phyloP scores from a whole-genome alignment of 2,329 filamentous ascomycete species.

The Calycina marina region DNA sequence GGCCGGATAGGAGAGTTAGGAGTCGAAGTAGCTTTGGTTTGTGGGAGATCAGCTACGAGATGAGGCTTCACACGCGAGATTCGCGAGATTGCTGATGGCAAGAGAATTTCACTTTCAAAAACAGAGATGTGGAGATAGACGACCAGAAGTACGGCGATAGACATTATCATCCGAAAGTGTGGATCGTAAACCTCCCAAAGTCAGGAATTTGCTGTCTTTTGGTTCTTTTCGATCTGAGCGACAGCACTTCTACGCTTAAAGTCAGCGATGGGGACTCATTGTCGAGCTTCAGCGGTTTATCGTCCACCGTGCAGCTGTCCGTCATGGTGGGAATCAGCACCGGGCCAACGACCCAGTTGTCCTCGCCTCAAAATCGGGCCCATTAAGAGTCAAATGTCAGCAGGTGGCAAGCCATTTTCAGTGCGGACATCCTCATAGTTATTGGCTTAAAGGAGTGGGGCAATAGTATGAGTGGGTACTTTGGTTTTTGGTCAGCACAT shows the following conservation, averaged over 20 bases:
- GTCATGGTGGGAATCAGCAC: constrained; percentile 4
- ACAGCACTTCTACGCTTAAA: no score
- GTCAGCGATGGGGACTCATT: constrained; percentile 5
- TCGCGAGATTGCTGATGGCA: constrained; percentile 6
- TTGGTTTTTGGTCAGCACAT: constrained; percentile 8
- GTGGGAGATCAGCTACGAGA: constrained; percentile 5
- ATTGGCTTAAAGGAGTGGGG: constrained; percentile 4
- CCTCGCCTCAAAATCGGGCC: no score
- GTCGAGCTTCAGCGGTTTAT: constrained; percentile 7
- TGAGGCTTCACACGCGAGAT: constrained; percentile 6
- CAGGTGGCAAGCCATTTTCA: constrained; percentile 6
- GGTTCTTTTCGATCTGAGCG: constrained; percentile 6
- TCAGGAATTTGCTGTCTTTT: constrained; percentile 7
- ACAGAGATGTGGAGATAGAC: constrained; percentile 4
- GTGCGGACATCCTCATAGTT: constrained; percentile 5
- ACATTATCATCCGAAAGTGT: constrained; percentile 6
- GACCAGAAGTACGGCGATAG: constrained; percentile 5
- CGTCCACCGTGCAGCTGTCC: no score
- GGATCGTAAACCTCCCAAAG: constrained; percentile 6
- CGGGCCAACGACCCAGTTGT: no score
- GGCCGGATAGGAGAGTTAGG: constrained; percentile 3
- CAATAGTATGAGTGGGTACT: constrained; percentile 6
- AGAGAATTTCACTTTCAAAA: constrained; percentile 5
- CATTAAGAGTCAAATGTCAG: no score
- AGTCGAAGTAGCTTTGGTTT: constrained; percentile 5